A percentile compares a stretch with the other conserved stretches of the same genome.
Evolutionary conservation across 75 land plant genomes (phyloP).

Genomic region (Chamaecyparis obtusa): DNA sequence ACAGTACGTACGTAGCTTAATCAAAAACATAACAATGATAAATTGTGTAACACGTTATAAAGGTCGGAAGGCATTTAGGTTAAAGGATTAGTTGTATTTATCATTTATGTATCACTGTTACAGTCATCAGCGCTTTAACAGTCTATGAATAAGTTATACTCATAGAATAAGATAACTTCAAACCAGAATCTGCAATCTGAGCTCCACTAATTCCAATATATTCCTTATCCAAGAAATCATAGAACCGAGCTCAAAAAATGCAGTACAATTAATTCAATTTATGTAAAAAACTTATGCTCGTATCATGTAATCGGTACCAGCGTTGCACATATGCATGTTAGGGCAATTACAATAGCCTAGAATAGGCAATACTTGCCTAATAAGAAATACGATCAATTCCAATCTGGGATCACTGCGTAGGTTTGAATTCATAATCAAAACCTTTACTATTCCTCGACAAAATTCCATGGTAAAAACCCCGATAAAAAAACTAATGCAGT

Average conservation of each 20-base stretch:
- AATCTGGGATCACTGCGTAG: background rate
- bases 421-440: background rate
- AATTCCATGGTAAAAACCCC: background rate
- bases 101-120: too few relatives aligned
- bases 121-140: too few relatives aligned
- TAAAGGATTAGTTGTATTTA: too few relatives aligned
- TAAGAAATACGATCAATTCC: background rate
- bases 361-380: background rate
- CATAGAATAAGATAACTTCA: background rate
- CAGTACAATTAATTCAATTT: too few relatives aligned
- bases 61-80: too few relatives aligned
- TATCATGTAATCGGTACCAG: background rate
- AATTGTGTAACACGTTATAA: too few relatives aligned
- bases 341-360: background rate
- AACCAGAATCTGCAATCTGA: background rate
- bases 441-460: background rate
- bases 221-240: background rate
- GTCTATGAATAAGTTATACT: background rate
- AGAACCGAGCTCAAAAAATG: too few relatives aligned
- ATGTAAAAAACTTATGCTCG: background rate
- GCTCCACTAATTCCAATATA: background rate
- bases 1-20: too few relatives aligned
- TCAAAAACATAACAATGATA: too few relatives aligned
- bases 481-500: too few relatives aligned
- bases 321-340: background rate